Evolutionary conservation across 1,284 basidiomycete genomes (phyloP), one percentile per base, ranked within the genome.

Genomic region (Sporisorium graminicola): DNA sequence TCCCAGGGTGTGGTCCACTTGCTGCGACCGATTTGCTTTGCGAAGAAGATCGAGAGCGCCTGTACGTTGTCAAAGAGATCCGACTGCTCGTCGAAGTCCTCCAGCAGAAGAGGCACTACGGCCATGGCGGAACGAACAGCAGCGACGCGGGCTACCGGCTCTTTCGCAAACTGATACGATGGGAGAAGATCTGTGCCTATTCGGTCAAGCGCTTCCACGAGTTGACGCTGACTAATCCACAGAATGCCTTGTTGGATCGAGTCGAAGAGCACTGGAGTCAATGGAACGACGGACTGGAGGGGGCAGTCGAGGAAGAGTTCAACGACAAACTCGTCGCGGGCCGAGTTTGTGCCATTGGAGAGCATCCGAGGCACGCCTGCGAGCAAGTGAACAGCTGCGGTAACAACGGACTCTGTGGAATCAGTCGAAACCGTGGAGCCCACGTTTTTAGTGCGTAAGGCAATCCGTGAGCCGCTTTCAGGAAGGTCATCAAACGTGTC

Each of bases 51-150:
- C 6, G 52, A 52, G 14, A 77, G 56, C 54, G 55, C 66, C 42
- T 62, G 74, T 51, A 73, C 62, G n/a, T 66, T 57, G 43, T 66
- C 66, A 24, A 73, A 61, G 5, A 77, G 53, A 31, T 77, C 70
- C n/a, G 74, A 60, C 7, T 64, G 59, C 24, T 62, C 52, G 22
- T 65, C 62, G 3, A 42, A 20, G 2, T 58, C 51, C 31, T 58
- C 46, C 13, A 69, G 24, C 31, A 65, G 58, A 24, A 64, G 24
- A 26, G 74, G 66, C 13, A 77, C 40, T 2, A 57, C 58, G 16
- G 62, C 47, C 16, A 49, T 40, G 20, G 73, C 53, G 7, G 60
- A 54, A 8, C 52, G 52, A 6, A 73, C 46, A 3, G 74, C 59
- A 5, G 65, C 61, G 16, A 73, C n/a, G 12, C 70, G 59, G 0